Evolutionary conservation across 2,329 filamentous ascomycete species (phyloP).

Genomic region (Dothideomycetes sp.): DNA sequence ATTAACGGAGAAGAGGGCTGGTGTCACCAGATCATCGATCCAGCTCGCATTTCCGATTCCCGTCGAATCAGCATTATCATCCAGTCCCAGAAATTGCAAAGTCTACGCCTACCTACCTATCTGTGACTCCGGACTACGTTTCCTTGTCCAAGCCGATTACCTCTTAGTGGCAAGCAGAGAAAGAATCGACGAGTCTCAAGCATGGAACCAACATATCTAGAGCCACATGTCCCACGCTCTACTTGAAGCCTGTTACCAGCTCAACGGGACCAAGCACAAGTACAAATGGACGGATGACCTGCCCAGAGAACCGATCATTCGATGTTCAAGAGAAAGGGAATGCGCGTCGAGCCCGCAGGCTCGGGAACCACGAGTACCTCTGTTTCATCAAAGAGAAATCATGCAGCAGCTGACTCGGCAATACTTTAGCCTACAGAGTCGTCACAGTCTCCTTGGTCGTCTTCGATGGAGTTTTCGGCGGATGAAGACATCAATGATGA

Average conservation of each 20-base stretch:
- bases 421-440: too few species aligned
- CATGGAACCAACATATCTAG: conserved; percentile 14
- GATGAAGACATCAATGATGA: too few species aligned
- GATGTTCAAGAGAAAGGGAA: too few species aligned
- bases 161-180: conserved; percentile 17
- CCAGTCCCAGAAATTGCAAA: too few species aligned
- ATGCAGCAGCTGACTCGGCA: background rate
- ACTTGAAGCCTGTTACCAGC: conserved; percentile 3
- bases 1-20: conserved; percentile 13
- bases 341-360: too few species aligned
- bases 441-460: background rate
- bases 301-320: conserved; percentile 2
- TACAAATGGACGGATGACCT: conserved; percentile 16
- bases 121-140: conserved; percentile 19
- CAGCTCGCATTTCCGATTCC: conserved; percentile 20
- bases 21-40: conserved; percentile 16
- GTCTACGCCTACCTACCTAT: conserved; percentile 22
- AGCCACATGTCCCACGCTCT: conserved; percentile 10
- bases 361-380: too few species aligned
- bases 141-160: conserved; percentile 20
- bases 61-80: conserved; percentile 2
- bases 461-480: too few species aligned
- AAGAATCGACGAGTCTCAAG: conserved; percentile 10
- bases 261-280: conserved; percentile 13
- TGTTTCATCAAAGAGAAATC: too few species aligned